Conservation (phyloP, 1,284 basidiomycete genomes). For the Cryptococcus floricola region DNA sequence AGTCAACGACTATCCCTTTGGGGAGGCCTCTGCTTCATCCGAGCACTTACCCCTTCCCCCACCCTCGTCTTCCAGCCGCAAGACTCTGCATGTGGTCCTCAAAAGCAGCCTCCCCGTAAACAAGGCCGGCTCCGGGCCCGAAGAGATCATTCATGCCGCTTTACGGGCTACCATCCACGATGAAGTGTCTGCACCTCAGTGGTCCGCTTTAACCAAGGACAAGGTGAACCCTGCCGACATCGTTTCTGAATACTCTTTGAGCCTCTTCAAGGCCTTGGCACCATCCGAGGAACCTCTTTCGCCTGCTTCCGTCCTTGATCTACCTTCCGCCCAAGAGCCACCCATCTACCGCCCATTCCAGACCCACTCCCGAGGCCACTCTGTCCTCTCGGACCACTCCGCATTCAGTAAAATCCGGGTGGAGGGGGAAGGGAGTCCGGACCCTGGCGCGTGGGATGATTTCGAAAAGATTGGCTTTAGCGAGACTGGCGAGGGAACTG, state of each 20-base stretch:
- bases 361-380: conserved; percentile 16
- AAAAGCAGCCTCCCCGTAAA: neutral
- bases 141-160: conserved; percentile 3
- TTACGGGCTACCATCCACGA: neutral
- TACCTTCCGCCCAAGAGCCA: conserved; percentile 4
- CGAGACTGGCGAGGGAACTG: conserved; percentile 4
- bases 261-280: conserved; percentile 15
- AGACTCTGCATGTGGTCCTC: conserved; percentile 26
- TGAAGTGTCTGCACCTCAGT: conserved; percentile 3
- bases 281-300: neutral
- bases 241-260: conserved; percentile 16
- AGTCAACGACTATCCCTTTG: conserved; percentile 38
- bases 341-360: conserved; percentile 22
- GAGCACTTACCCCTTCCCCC: conserved; percentile 29
- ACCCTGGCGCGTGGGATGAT: conserved; percentile 17
- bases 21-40: conserved; percentile 24
- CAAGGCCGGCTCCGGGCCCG: neutral
- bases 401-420: neutral
- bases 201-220: conserved; percentile 1
- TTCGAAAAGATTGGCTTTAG: conserved; percentile 20
- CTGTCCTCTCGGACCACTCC: neutral
- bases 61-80: conserved; percentile 27
- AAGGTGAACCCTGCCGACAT: conserved; percentile 4
- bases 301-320: conserved; percentile 1
- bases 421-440: neutral